Evolutionary conservation across 2,329 filamentous ascomycete species (phyloP).

Genomic region (Aspergillus neoniger): DNA sequence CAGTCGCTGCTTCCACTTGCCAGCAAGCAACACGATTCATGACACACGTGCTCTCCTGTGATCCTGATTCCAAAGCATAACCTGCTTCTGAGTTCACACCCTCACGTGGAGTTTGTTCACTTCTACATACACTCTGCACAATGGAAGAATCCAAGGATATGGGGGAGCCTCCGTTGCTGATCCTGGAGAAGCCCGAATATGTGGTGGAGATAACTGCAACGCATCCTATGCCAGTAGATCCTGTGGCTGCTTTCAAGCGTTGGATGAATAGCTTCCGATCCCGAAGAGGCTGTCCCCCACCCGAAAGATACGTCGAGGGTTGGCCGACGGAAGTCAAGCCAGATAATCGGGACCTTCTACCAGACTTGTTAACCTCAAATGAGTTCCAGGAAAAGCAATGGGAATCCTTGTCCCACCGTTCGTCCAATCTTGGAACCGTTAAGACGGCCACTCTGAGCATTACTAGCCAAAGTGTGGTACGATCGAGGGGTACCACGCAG

Average conservation of each 20-base stretch:
- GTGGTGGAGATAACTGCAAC: slow-evolving; percentile 9
- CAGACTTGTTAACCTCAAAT: slow-evolving; percentile 22
- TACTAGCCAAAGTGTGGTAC: slow-evolving; percentile 68
- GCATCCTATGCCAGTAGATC: slow-evolving; percentile 9
- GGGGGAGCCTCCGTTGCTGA: slow-evolving; percentile 6
- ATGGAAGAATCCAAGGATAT: slow-evolving; percentile 22
- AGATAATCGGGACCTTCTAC: slow-evolving; percentile 14
- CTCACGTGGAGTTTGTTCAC: background rate
- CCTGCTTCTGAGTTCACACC: too few relatives aligned
- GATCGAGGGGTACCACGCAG: slow-evolving; percentile 60
- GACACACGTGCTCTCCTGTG: background rate
- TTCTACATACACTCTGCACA: background rate
- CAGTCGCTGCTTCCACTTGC: slow-evolving; percentile 1
- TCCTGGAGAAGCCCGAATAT: slow-evolving; percentile 3
- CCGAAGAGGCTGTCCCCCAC: slow-evolving; percentile 24
- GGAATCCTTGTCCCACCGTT: slow-evolving; percentile 72
- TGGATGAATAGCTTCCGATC: slow-evolving; percentile 43
- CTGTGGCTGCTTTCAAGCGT: slow-evolving; percentile 33
- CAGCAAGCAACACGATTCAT: too few relatives aligned
- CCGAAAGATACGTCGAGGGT: slow-evolving; percentile 37
- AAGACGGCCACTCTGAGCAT: slow-evolving; percentile 80
- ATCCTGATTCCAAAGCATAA: background rate
- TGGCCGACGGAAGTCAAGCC: slow-evolving; percentile 36
- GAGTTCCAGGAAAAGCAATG: slow-evolving; percentile 42
- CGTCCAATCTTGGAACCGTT: slow-evolving; percentile 76